Evolutionary conservation across 2,329 filamentous ascomycete genomes (phyloP), one percentile per base, ranked within the genome.

Genomic region (Graphilbum ipis-grandicollis): DNA sequence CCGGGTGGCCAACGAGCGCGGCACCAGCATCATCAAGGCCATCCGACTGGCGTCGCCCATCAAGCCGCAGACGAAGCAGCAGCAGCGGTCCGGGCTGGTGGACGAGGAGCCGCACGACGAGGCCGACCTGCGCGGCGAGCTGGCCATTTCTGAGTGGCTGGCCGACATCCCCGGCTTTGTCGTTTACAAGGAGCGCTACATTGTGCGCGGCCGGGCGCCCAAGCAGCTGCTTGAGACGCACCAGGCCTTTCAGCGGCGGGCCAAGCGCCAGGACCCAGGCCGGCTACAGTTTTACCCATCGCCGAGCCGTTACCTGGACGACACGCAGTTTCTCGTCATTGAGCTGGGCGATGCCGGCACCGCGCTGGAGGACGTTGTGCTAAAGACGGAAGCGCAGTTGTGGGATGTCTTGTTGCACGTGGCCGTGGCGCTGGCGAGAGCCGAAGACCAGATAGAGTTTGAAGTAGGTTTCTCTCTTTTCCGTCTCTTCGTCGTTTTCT

Each of bases 91-190:
- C 0, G 66, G 65, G 0, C 54, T 75, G 0, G 65, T 75, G 5
- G 70, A 75, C 41, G 70, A 75, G 46, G 63, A 71, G 44, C 66
- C 70, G 0, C 70, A 71, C 39, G 53, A 56, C 2, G 65, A 68
- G 40, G 58, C 59, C 2, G 67, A 71, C 46, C 56, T 77, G 22
- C 54, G 63, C 3, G 70, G 70, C 19, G 73, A 78, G 47, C 56
- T 78, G 18, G 59, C 63, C 34, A 75, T 78, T 33, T 76, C 73
- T 3, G 71, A 78, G 48, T 68, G 66, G 56, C 56, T 78, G 15
- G 69, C 72, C 15, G 71, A 73, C 41, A 66, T 77, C 12, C 71
- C 72, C 0, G 73, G 73, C 0, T 78, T 76, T 41, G 71, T 76
- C 23, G 60, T 72, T 15, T 77, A 76, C 56, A 78, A 77, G 51